These are phyloP conservation scores for Torulaspora globosa DNA, from an alignment of 1,139 yeast genomes.

Conservation along the genomic window DNA sequence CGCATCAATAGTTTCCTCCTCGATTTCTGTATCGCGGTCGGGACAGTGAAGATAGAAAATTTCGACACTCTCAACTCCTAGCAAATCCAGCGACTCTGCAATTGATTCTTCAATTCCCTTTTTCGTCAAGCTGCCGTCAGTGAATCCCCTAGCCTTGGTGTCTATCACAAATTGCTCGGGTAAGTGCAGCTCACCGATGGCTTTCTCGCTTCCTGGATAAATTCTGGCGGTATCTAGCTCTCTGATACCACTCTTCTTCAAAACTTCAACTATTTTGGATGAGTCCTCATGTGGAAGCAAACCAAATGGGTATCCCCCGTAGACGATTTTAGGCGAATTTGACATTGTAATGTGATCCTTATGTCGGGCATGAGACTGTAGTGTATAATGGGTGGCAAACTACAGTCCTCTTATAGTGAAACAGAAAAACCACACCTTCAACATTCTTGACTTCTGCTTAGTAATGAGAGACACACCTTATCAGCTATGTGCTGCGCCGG, in stretches of 20 bases:
- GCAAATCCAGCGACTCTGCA: constrained; percentile 15
- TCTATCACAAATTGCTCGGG: constrained; percentile 21
- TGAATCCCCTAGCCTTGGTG: constrained; percentile 24
- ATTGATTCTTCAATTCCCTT: constrained; percentile 17
- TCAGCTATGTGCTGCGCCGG: too few relatives aligned
- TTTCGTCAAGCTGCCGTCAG: constrained; percentile 15
- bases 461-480: too few relatives aligned
- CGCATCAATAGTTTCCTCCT: constrained; percentile 32
- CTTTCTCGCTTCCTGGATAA: constrained; percentile 23
- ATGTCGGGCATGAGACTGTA: too few relatives aligned
- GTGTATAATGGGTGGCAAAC: too few relatives aligned
- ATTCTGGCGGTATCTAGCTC: constrained; percentile 29
- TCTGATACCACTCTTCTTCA: constrained; percentile 18
- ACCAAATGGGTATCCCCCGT: constrained; percentile 12
- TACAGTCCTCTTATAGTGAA: too few relatives aligned
- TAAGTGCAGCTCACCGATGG: constrained; percentile 17
- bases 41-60: constrained; percentile 27
- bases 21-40: constrained; percentile 34
- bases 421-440: too few relatives aligned
- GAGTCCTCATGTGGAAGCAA: constrained; percentile 4
- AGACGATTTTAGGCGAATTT: constrained; percentile 7
- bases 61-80: constrained; percentile 21
- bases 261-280: not conserved
- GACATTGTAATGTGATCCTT: too few relatives aligned
- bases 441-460: too few relatives aligned